Base-by-base conservation (phyloP, 257 asterid genomes). In the Gynochthodes officinalis region DNA sequence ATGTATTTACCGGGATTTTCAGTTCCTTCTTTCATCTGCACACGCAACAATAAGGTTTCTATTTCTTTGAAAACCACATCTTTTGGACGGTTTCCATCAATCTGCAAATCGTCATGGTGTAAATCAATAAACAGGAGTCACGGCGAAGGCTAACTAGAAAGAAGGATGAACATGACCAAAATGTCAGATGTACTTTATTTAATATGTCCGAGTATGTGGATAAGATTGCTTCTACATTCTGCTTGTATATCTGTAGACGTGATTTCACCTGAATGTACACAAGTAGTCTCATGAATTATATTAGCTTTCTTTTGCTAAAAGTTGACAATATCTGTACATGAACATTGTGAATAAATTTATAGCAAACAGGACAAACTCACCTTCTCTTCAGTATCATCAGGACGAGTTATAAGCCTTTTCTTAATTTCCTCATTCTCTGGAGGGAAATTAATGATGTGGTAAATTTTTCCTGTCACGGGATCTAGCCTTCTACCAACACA, bases 341-440 rank as follows among this genome's bases (percentile, higher is more conserved):
- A n/a, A 37, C 50, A 63, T 39, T 35, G 13, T 19, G 21, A 52
- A 28, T 49, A 69, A 37, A 15, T 15, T 21, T 27, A 13, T 16
- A 60, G 58, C 49, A 18, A 53, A 6, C 32, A 35, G 75, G 69
- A 67, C 30, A 69, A 59, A 61, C 61, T 71, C 79, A 93, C 98
- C 93, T 93, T 93, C 33, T 86, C 96, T 73, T 90, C 96, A 30
- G 96, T 89, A 80, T 93, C 97, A 81, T 93, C 98, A 33, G 97
- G 83, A 58, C 96, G 96, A 67, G 85, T 86, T 77, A 86, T 81
- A 75, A 90, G 96, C 87, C 97, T 83, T 42, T 81, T 84, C 77
- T 80, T 86, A 76, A 88, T 82, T 84, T 93, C 96, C 80, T 88
- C 92, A 58, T 82, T 86, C 73, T 93, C 98, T 59, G 97, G 96